Conservation (phyloP, 768 basidiomycete genomes). For the Lyophyllum shimeji region DNA sequence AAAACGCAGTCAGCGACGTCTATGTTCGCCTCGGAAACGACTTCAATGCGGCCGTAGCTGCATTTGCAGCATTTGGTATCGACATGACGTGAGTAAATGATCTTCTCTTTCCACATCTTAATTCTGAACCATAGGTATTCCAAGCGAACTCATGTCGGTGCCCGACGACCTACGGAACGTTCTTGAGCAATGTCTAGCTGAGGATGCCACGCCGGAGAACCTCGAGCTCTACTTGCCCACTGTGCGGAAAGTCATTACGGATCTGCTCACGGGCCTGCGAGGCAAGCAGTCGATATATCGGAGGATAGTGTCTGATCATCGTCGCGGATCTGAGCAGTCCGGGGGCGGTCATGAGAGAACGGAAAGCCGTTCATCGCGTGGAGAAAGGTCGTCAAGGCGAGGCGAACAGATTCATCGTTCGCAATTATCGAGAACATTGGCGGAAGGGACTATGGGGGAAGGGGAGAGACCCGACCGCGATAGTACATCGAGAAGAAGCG, state of each 20-base stretch:
- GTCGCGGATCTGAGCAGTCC: conserved; percentile 47
- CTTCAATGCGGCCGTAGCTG: conserved; percentile 91
- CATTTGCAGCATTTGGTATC: conserved; percentile 83
- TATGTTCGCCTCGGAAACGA: conserved; percentile 97
- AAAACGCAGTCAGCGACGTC: conserved; percentile 89
- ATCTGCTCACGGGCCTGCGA: conserved; percentile 90
- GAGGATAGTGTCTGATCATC: conserved; percentile 64
- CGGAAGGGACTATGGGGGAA: conserved; percentile 37
- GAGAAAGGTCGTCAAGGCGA: conserved; percentile 42
- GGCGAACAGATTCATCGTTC: conserved; percentile 45
- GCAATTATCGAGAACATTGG: conserved; percentile 42
- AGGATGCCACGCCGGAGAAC: conserved; percentile 83
- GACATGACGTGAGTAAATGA: conserved; percentile 87
- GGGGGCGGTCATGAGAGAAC: conserved; percentile 45
- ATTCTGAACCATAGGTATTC: conserved; percentile 3
- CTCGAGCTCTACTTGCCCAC: conserved; percentile 88
- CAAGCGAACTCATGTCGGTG: conserved; percentile 82
- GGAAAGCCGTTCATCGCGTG: conserved; percentile 58
- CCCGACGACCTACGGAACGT: conserved; percentile 87
- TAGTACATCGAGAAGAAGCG: conserved; percentile 37
- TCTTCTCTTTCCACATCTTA: no score
- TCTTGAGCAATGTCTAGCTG: conserved; percentile 88
- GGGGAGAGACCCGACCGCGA: conserved; percentile 41
- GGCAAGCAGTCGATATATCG: conserved; percentile 89
- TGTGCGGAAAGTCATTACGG: conserved; percentile 91